Evolutionary conservation across 139 green algal genomes (phyloP).

Genomic region (Bryopsis sp.): DNA sequence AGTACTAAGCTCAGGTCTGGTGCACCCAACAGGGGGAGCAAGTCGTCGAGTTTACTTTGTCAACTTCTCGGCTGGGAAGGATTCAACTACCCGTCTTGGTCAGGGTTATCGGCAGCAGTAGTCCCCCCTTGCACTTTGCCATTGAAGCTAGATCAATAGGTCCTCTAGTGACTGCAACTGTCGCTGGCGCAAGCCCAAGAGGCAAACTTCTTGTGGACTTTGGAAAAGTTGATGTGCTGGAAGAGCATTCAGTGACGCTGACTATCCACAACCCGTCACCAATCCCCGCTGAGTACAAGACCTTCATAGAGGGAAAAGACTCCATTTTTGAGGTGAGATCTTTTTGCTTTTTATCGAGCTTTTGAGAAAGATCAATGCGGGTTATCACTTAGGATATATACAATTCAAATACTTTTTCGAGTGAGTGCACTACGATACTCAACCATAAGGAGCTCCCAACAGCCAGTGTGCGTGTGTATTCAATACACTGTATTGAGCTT

Average conservation of each 20-base stretch:
- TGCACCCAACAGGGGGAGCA: too few relatives aligned
- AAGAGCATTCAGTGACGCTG: slow-evolving; percentile 34
- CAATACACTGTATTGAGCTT: too few relatives aligned
- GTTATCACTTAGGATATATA: too few relatives aligned
- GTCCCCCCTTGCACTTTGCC: slow-evolving; percentile 44
- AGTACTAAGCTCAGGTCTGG: too few relatives aligned
- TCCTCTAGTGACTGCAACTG: slow-evolving; percentile 33
- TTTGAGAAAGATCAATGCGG: not conserved
- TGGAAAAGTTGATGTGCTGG: slow-evolving; percentile 52
- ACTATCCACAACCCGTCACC: slow-evolving; percentile 52
- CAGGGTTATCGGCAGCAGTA: slow-evolving; percentile 39
- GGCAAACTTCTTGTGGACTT: slow-evolving; percentile 36
- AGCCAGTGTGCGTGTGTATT: too few relatives aligned
- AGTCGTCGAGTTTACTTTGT: slow-evolving; percentile 42
- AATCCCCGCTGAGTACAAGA: slow-evolving; percentile 63
- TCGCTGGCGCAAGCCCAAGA: not conserved
- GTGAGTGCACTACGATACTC: too few relatives aligned
- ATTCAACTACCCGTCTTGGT: slow-evolving; percentile 62
- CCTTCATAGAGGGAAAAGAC: slow-evolving; percentile 53
- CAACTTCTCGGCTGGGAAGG: slow-evolving; percentile 44
- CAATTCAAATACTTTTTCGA: too few relatives aligned
- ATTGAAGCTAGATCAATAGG: slow-evolving; percentile 52
- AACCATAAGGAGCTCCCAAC: too few relatives aligned
- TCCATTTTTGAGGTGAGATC: slow-evolving; percentile 44
- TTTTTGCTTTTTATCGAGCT: slow-evolving; percentile 17